Evolutionary conservation across 2,329 filamentous ascomycete genomes (phyloP).

Genomic region (Colletotrichum lini): DNA sequence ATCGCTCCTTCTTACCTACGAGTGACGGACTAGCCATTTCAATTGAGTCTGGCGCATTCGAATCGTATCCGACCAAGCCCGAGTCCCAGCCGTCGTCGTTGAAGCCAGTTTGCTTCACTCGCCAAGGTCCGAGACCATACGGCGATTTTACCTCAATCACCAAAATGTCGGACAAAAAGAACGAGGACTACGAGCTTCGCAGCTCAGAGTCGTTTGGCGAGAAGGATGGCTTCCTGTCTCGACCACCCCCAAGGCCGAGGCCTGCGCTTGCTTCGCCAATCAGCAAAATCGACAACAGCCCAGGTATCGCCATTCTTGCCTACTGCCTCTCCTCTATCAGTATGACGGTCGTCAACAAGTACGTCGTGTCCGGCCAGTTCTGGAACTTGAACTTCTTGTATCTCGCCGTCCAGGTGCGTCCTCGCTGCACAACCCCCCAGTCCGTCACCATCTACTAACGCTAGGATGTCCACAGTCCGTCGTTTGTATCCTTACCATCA

Average conservation of each 20-base stretch:
- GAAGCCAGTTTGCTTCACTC: conserved; percentile 17
- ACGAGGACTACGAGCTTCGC: conserved; percentile 82
- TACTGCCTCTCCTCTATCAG: conserved; percentile 98
- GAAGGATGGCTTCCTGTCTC: conserved; percentile 66
- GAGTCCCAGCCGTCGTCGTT: not conserved
- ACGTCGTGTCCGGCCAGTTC: conserved; percentile 88
- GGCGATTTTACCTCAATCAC: not conserved
- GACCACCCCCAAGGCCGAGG: conserved; percentile 54
- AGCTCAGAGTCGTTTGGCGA: conserved; percentile 73
- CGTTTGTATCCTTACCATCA: conserved; percentile 89
- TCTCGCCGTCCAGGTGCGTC: conserved; percentile 89
- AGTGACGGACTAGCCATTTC: not conserved
- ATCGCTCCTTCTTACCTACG: not conserved
- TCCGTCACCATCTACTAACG: conserved; percentile 21
- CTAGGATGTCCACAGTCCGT: conserved; percentile 73
- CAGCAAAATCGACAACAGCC: conserved; percentile 78
- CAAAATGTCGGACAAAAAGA: conserved; percentile 86
- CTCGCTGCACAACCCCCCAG: not conserved
- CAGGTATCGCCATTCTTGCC: conserved; percentile 83
- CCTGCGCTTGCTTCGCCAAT: conserved; percentile 50
- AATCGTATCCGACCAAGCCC: not conserved
- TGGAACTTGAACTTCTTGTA: conserved; percentile 99
- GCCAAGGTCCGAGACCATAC: conserved; percentile 52
- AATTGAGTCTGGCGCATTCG: conserved; percentile 22
- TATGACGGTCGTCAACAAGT: conserved; percentile 99